Evolutionary conservation across 306 rosid species (phyloP).

Genomic region (Fragaria iinumae): DNA sequence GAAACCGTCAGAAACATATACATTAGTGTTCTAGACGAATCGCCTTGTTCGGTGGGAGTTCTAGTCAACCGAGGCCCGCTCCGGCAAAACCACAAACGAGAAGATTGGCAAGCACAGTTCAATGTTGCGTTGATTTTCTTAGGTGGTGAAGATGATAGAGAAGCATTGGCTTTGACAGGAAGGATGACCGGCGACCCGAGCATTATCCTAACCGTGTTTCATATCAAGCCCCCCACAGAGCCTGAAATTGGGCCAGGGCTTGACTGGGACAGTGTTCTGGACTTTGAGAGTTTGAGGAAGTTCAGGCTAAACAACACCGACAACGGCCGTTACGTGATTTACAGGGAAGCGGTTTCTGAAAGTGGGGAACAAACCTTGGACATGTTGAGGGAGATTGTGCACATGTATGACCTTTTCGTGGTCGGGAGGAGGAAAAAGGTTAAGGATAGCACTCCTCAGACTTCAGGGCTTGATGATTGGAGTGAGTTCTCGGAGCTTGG

Average conservation of each 20-base stretch:
- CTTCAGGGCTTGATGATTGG: slow-evolving; percentile 61
- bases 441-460: slow-evolving; percentile 26
- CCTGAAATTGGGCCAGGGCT: neutral
- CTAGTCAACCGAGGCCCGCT: slow-evolving; percentile 40
- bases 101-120: neutral
- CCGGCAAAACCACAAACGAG: slow-evolving; percentile 13
- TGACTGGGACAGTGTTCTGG: neutral
- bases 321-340: neutral
- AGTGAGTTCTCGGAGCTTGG: slow-evolving; percentile 69
- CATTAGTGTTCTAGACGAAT: slow-evolving; percentile 34
- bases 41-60: slow-evolving; percentile 64
- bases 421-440: slow-evolving; percentile 49
- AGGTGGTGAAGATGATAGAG: slow-evolving; percentile 66
- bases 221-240: neutral
- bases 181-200: slow-evolving; percentile 47
- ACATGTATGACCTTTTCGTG: slow-evolving; percentile 45
- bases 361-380: slow-evolving; percentile 23
- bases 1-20: slow-evolving; percentile 39
- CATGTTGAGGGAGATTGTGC: slow-evolving; percentile 28
- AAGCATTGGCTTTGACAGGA: slow-evolving; percentile 36
- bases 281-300: slow-evolving; percentile 7
- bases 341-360: neutral
- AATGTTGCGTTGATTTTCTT: slow-evolving; percentile 46
- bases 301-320: neutral
- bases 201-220: slow-evolving; percentile 3